Conservation (phyloP, 192 early-diverging fungal species). For the Spinellus fusiger region DNA sequence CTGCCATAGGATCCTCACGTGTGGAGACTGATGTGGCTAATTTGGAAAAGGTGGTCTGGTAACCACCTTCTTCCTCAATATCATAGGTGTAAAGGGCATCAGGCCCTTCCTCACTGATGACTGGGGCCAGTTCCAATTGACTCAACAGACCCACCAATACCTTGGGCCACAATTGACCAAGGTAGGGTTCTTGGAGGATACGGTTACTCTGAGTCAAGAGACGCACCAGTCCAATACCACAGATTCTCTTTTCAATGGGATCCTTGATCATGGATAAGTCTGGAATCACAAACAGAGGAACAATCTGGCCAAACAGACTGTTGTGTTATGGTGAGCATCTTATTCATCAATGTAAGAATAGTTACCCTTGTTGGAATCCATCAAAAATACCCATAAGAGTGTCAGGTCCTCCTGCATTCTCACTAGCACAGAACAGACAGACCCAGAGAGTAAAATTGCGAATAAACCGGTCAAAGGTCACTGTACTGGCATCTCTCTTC, state of each 20-base stretch:
- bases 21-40: slow-evolving; percentile 63
- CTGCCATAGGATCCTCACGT: slow-evolving; percentile 59
- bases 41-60: slow-evolving; percentile 78
- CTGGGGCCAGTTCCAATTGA: slow-evolving; percentile 56
- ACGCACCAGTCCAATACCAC: slow-evolving; percentile 57
- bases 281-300: slow-evolving; percentile 58
- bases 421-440: slow-evolving; percentile 54
- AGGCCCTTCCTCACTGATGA: slow-evolving; percentile 40
- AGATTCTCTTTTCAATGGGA: slow-evolving; percentile 55
- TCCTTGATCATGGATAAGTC: slow-evolving; percentile 53
- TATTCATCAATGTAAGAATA: background rate
- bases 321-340: background rate
- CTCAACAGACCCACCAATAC: slow-evolving; percentile 44
- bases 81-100: slow-evolving; percentile 65
- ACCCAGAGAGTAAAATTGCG: slow-evolving; percentile 64
- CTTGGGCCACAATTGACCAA: slow-evolving; percentile 42
- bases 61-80: slow-evolving; percentile 73
- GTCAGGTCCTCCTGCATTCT: slow-evolving; percentile 57
- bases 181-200: slow-evolving; percentile 51
- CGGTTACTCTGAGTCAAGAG: slow-evolving; percentile 49
- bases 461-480: slow-evolving; percentile 49
- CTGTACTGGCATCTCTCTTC: slow-evolving; percentile 22
- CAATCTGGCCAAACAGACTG: slow-evolving; percentile 59
- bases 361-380: slow-evolving; percentile 50
- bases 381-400: slow-evolving; percentile 53